Conservation (phyloP, 768 basidiomycete genomes). For the Leccinellum luteum region DNA sequence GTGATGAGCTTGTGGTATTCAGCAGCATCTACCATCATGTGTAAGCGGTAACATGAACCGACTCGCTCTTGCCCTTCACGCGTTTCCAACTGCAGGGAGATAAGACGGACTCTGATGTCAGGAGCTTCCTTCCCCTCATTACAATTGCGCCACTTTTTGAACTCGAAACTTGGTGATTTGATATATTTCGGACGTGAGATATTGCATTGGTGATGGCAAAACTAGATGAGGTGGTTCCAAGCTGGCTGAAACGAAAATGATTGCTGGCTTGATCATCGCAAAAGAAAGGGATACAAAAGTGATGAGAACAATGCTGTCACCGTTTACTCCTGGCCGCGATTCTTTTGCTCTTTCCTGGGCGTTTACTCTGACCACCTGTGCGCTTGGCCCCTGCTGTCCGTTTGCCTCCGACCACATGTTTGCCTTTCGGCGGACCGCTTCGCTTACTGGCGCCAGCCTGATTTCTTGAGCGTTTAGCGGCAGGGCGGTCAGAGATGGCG, state of each 20-base stretch:
- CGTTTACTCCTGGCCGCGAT: slow-evolving; percentile 39
- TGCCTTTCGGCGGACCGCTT: slow-evolving; percentile 35
- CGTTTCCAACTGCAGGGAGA: slow-evolving; percentile 22
- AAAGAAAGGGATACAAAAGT: slow-evolving; percentile 5
- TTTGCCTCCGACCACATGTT: slow-evolving; percentile 36
- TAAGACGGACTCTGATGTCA: slow-evolving; percentile 20
- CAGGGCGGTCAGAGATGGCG: slow-evolving; percentile 71
- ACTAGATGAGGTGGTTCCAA: not conserved
- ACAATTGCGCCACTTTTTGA: too few relatives aligned
- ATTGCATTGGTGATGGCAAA: not conserved
- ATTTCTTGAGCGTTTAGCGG: slow-evolving; percentile 49
- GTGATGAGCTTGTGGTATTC: too few relatives aligned
- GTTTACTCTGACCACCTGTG: slow-evolving; percentile 38
- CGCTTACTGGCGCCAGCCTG: slow-evolving; percentile 30
- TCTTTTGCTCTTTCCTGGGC: slow-evolving; percentile 61
- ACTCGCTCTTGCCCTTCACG: slow-evolving; percentile 15
- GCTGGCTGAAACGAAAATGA: not conserved
- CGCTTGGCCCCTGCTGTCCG: slow-evolving; percentile 12
- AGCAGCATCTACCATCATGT: too few relatives aligned
- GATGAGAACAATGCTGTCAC: slow-evolving; percentile 12
- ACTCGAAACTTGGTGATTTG: too few relatives aligned
- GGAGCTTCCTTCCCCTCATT: slow-evolving; percentile 6
- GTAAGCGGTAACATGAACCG: not conserved
- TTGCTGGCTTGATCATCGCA: not conserved
- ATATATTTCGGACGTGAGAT: not conserved